Conservation (phyloP, 495 filamentous ascomycete genomes). For the Haplographium delicatum region DNA sequence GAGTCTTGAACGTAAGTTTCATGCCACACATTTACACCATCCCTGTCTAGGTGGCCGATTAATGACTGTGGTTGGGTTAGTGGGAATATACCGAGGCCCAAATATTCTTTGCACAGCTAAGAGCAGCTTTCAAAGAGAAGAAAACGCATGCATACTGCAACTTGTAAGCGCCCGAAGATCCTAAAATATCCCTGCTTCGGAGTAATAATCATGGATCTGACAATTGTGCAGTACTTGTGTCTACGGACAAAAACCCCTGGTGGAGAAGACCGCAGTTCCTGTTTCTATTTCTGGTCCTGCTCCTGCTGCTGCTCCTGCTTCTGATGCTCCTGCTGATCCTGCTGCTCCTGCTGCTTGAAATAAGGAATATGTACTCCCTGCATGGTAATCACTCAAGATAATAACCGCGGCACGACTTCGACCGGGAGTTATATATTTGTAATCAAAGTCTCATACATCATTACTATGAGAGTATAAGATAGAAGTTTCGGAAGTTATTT, state of each 20-base stretch:
- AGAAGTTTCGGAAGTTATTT: no score
- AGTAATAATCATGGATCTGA: background rate
- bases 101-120: background rate
- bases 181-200: background rate
- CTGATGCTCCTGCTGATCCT: no score
- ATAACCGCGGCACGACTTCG: no score
- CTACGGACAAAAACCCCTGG: background rate
- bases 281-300: no score
- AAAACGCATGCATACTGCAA: background rate
- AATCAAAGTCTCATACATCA: no score
- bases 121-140: background rate
- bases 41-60: background rate
- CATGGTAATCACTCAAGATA: no score
- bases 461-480: no score
- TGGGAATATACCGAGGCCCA: background rate
- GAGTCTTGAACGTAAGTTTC: constrained; percentile 1
- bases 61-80: background rate
- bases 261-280: background rate
- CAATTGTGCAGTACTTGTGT: background rate
- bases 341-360: no score
- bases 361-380: no score
- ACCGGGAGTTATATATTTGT: no score
- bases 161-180: background rate
- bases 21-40: background rate
- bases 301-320: no score